phyloP scores from a whole-genome alignment of 1,139 yeast species.

The Scheffersomyces illinoinensis region DNA sequence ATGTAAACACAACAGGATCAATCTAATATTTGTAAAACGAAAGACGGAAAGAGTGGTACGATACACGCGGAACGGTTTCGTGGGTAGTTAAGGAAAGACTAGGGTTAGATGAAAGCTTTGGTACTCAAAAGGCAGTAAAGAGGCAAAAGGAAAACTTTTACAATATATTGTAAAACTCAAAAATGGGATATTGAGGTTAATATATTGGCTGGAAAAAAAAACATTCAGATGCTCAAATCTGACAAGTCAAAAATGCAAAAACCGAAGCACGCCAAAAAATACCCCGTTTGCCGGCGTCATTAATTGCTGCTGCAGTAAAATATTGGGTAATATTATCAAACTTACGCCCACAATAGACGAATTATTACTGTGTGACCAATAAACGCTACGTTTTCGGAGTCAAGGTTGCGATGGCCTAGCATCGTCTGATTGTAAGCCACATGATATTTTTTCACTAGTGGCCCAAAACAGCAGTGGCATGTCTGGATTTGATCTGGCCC shows the following conservation, averaged over 20 bases:
- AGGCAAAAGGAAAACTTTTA: not conserved
- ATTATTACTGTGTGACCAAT: not conserved
- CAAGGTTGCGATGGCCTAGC: not conserved
- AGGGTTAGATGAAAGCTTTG: not conserved
- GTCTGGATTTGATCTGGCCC: not conserved
- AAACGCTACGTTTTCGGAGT: not conserved
- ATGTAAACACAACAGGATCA: not conserved
- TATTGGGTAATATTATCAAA: not conserved
- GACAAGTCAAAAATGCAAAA: not conserved
- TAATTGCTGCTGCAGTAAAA: not conserved
- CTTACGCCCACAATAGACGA: not conserved
- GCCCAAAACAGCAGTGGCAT: not conserved
- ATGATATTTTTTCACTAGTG: not conserved
- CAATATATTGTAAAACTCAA: not conserved
- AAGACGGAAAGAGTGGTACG: not conserved
- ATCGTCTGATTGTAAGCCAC: not conserved
- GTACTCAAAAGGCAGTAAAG: not conserved
- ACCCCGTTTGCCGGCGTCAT: not conserved
- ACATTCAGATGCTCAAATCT: not conserved
- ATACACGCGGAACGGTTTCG: not conserved
- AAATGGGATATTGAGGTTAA: not conserved
- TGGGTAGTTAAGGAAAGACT: conserved; percentile 17
- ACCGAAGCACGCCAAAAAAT: not conserved
- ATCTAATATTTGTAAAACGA: not conserved
- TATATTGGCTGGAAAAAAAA: not conserved